A percentile compares a stretch with the other conserved stretches of the same genome.
These are phyloP conservation scores for Chlorella sp. DNA, from an alignment of 139 green algal genomes.

Conservation along the genomic window DNA sequence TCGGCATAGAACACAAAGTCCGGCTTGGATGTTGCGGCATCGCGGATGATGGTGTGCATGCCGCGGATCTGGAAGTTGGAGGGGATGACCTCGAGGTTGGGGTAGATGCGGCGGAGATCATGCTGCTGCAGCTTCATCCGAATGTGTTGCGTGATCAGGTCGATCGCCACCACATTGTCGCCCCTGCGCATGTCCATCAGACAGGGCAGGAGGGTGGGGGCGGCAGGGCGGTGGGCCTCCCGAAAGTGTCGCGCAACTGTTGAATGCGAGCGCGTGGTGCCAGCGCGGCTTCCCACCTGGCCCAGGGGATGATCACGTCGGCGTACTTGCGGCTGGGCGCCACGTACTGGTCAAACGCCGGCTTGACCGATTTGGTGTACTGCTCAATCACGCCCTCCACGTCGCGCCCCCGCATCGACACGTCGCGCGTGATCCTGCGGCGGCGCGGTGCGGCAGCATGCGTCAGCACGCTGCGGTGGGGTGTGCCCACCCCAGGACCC, in stretches of 20 bases:
- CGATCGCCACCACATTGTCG: slow-evolving; percentile 92
- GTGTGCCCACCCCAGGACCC: no score
- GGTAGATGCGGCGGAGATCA: slow-evolving; percentile 91
- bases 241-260: not conserved
- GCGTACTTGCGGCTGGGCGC: slow-evolving; percentile 81
- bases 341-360: slow-evolving; percentile 92
- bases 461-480: not conserved
- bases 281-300: not conserved
- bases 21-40: slow-evolving; percentile 71
- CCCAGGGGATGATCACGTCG: slow-evolving; percentile 96
- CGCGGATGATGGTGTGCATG: slow-evolving; percentile 98
- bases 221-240: not conserved
- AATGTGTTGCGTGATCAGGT: slow-evolving; percentile 98
- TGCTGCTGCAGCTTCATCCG: slow-evolving; percentile 91
- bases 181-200: slow-evolving; percentile 22
- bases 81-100: slow-evolving; percentile 78
- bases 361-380: slow-evolving; percentile 96
- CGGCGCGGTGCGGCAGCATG: not conserved
- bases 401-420: slow-evolving; percentile 81
- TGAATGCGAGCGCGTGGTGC: not conserved
- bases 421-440: slow-evolving; percentile 90
- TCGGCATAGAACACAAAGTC: slow-evolving; percentile 98
- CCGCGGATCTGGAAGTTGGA: slow-evolving; percentile 76
- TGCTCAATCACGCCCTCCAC: slow-evolving; percentile 94
- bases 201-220: not conserved